Conservation (phyloP, 78 protist genomes). For the Dictyostelium firmibasis region DNA sequence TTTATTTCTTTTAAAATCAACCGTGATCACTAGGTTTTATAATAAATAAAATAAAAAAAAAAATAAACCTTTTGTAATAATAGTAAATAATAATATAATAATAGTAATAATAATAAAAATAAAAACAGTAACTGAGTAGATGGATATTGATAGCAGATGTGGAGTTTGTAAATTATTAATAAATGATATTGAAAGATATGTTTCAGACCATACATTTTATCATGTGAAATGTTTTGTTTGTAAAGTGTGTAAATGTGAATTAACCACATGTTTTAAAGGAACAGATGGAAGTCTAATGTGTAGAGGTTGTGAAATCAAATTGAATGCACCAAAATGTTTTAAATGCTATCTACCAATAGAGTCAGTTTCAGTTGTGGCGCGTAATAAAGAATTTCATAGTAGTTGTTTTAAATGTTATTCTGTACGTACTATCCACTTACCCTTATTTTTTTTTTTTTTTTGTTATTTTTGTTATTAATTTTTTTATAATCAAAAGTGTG, state of each 20-base stretch:
- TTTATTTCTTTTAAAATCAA: background rate
- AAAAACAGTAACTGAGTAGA: background rate
- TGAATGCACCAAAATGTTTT: constrained; percentile 42
- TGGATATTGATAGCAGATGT: background rate
- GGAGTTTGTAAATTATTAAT: background rate
- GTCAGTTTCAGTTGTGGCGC: constrained; percentile 10
- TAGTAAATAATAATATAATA: background rate
- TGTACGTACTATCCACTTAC: background rate
- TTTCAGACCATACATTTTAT: constrained; percentile 19
- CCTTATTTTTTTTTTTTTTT: no score
- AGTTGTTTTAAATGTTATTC: constrained; percentile 42
- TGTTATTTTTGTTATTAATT: no score
- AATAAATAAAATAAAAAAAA: background rate
- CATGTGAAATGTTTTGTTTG: constrained; percentile 68
- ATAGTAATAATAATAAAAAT: background rate
- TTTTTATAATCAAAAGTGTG: background rate
- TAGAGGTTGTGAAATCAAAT: constrained; percentile 29
- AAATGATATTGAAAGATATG: constrained; percentile 20
- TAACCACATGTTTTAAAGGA: constrained; percentile 3
- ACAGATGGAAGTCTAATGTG: constrained; percentile 22
- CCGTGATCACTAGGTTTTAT: background rate
- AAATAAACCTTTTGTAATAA: background rate
- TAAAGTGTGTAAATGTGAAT: background rate
- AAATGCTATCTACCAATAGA: constrained; percentile 27
- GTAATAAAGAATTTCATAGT: constrained; percentile 28